Conservation (phyloP, 176 grass and related monocot species). For the Chrysopogon serrulatus region DNA sequence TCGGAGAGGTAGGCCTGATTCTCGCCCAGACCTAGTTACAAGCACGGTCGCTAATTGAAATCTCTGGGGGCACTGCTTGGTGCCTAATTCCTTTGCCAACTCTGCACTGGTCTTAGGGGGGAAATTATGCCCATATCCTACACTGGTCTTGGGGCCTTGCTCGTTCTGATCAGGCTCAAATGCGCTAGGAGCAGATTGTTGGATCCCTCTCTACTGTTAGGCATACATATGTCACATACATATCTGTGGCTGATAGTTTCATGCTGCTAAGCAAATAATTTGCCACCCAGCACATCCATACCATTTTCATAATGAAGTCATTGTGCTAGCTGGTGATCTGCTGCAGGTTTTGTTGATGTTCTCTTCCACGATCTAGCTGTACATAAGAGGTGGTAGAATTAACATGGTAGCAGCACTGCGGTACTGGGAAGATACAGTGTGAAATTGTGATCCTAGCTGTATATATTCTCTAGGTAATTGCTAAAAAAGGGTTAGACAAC, state of each 20-base stretch:
- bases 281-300: too few relatives aligned
- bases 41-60: neutral
- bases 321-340: too few relatives aligned
- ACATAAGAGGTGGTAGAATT: neutral
- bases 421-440: neutral
- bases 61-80: neutral
- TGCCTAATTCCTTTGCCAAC: neutral
- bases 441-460: too few relatives aligned
- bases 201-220: neutral
- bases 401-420: neutral
- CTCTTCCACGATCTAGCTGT: too few relatives aligned
- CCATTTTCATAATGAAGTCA: too few relatives aligned
- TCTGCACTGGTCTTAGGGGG: neutral
- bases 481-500: neutral
- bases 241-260: too few relatives aligned
- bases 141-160: too few relatives aligned
- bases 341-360: too few relatives aligned
- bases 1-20: conserved; percentile 47
- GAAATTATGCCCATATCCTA: too few relatives aligned
- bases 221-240: too few relatives aligned
- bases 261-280: too few relatives aligned
- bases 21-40: neutral
- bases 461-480: neutral
- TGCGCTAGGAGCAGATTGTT: neutral
- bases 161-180: neutral